Evolutionary conservation across 78 protist species (phyloP), one percentile per base, ranked within the genome.

Genomic region (Dictyostelium firmibasis): DNA sequence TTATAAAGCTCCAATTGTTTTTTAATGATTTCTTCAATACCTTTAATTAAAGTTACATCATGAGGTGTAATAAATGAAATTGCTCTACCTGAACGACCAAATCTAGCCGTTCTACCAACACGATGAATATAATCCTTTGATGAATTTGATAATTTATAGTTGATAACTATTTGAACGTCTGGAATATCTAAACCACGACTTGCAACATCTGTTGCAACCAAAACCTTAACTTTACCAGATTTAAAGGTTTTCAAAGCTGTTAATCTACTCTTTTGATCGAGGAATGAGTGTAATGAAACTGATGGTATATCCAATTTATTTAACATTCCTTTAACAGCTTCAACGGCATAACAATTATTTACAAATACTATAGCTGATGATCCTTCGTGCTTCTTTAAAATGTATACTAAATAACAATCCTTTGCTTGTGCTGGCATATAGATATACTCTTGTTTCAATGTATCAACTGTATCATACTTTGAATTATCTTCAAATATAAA

Each of bases 81-180:
- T 3, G 99, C 97, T 38, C 81, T 25, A 7, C 99, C 99, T 0
- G 94, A 2, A 2, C 98, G 86, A 18, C 99, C 99, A 16, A 99
- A 99, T 6, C 99, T 96, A 25, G 99, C 99, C 5, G 99, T 99
- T 31, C 99, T 77, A n/a, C 99, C 99, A 31, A 99, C 99, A 41
- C 99, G 96, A 88, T 99, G 99, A 44, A 99, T 96, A 97, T 99
- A 99, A 97, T 97, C 91, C 94, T 98, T 50, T 95, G 85, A 84
- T 81, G 92, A 36, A n/a, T 91, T 76, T 33, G 99, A 99, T 25
- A 99, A 36, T 60, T 98, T 99, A 81, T 88, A 99, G 84, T 99
- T 99, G 91, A 99, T 69, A 57, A 99, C 99, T 0, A 98, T 44
- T 60, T 96, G 98, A 6, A 99, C 99, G 20, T 81, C 84, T 18